Percentiles rank a stretch among this genome's conserved stretches.
Conservation (phyloP, 768 basidiomycete species). For the Gelatoporia subvermispora region DNA sequence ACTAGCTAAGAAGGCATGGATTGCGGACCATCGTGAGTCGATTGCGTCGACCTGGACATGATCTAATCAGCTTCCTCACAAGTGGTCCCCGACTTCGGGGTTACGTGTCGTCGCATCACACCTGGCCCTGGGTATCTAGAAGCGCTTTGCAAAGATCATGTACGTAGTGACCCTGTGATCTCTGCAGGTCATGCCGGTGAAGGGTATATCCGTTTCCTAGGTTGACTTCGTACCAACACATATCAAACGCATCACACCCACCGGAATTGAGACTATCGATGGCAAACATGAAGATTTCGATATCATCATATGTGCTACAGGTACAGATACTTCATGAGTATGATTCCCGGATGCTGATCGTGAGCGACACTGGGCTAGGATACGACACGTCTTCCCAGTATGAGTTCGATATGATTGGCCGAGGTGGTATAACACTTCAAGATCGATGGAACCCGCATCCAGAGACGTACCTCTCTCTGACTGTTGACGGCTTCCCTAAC, state of each 20-base stretch:
- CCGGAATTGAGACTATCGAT: slow-evolving; percentile 52
- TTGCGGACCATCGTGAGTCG: slow-evolving; percentile 47
- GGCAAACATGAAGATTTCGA: slow-evolving; percentile 52
- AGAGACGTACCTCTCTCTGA: slow-evolving; percentile 50
- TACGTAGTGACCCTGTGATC: slow-evolving; percentile 19
- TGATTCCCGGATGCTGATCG: neutral
- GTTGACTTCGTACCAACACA: slow-evolving; percentile 46
- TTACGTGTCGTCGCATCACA: slow-evolving; percentile 56
- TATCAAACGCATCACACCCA: slow-evolving; percentile 49
- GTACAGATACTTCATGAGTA: slow-evolving; percentile 23
- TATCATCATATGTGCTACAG: slow-evolving; percentile 59
- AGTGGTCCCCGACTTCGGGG: slow-evolving; percentile 56
- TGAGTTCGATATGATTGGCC: slow-evolving; percentile 50
- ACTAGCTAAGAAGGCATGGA: slow-evolving; percentile 52
- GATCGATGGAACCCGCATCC: slow-evolving; percentile 53
- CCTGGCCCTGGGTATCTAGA: slow-evolving; percentile 67
- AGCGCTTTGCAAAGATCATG: slow-evolving; percentile 58
- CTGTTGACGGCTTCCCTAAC: slow-evolving; percentile 62
- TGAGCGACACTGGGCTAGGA: slow-evolving; percentile 26
- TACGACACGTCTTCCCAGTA: slow-evolving; percentile 46
- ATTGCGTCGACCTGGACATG: neutral
- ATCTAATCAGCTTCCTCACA: neutral
- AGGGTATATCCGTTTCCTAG: slow-evolving; percentile 19
- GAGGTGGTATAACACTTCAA: slow-evolving; percentile 44
- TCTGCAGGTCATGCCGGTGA: neutral